Evolutionary conservation across 768 basidiomycete species (phyloP).

Genomic region (Phanerochaete sordida): DNA sequence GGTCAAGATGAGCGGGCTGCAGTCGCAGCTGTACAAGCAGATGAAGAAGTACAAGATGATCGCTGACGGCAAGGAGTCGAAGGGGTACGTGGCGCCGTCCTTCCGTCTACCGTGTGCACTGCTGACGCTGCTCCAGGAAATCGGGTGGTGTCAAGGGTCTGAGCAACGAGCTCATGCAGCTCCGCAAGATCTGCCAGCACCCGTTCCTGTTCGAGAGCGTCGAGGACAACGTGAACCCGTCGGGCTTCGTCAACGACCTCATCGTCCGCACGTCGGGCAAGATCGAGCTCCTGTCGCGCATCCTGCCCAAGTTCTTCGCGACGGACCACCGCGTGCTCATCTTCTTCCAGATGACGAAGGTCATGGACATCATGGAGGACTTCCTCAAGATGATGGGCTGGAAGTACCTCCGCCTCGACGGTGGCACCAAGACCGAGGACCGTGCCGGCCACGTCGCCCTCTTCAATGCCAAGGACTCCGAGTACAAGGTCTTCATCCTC

Average conservation of each 20-base stretch:
- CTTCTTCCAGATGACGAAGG: constrained; percentile 99
- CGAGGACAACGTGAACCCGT: constrained; percentile 89
- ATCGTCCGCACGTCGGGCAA: constrained; percentile 89
- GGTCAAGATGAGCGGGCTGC: constrained; percentile 89
- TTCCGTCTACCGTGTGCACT: neutral
- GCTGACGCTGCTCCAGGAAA: constrained; percentile 15
- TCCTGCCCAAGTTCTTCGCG: constrained; percentile 92
- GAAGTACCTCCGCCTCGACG: constrained; percentile 91
- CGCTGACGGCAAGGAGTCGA: constrained; percentile 71
- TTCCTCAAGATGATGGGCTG: constrained; percentile 85
- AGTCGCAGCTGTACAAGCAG: constrained; percentile 91
- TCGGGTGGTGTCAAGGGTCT: constrained; percentile 76
- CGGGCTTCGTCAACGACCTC: constrained; percentile 77
- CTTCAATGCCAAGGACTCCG: constrained; percentile 88
- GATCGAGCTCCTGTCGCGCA: constrained; percentile 85
- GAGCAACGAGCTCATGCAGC: constrained; percentile 95
- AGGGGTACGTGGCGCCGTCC: constrained; percentile 53
- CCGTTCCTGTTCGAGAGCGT: constrained; percentile 96
- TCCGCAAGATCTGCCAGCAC: constrained; percentile 97
- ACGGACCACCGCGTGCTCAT: constrained; percentile 95
- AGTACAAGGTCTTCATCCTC: constrained; percentile 88
- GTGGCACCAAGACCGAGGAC: constrained; percentile 94
- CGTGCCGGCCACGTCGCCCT: constrained; percentile 81
- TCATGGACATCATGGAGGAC: constrained; percentile 98
- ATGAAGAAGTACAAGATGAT: constrained; percentile 99